Percentiles rank a stretch among this genome's conserved stretches.
phyloP scores from a whole-genome alignment of 1,284 basidiomycete species.

The Ganoderma leucocontextum region DNA sequence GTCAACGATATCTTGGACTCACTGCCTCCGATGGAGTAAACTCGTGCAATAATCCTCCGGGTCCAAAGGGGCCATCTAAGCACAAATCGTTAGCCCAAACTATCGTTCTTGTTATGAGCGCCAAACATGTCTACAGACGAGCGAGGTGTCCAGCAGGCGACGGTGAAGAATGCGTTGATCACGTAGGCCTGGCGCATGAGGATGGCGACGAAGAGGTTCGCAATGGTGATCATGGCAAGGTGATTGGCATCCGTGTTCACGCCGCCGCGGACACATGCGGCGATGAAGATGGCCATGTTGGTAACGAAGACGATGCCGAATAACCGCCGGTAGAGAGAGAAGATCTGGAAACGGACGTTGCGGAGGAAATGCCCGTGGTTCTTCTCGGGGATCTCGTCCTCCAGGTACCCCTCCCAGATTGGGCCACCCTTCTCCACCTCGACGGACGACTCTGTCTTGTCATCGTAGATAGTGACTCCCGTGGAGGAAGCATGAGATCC shows the following conservation, averaged over 20 bases:
- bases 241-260: slow-evolving; percentile 52
- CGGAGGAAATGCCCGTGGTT: slow-evolving; percentile 50
- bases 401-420: slow-evolving; percentile 59
- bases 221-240: slow-evolving; percentile 56
- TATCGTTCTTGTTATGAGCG: neutral
- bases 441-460: slow-evolving; percentile 31
- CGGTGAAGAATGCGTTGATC: slow-evolving; percentile 60
- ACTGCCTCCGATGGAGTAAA: slow-evolving; percentile 63
- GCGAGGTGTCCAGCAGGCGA: slow-evolving; percentile 55
- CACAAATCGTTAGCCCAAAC: neutral
- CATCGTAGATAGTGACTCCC: slow-evolving; percentile 23
- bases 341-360: slow-evolving; percentile 61
- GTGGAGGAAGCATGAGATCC: slow-evolving; percentile 22
- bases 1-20: slow-evolving; percentile 25
- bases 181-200: slow-evolving; percentile 69
- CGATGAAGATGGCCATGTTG: slow-evolving; percentile 61
- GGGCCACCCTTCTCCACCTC: slow-evolving; percentile 39
- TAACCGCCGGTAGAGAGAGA: slow-evolving; percentile 62
- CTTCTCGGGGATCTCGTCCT: slow-evolving; percentile 59
- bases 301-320: slow-evolving; percentile 63
- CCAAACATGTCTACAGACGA: slow-evolving; percentile 46
- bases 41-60: slow-evolving; percentile 57
- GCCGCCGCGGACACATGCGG: slow-evolving; percentile 43
- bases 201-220: slow-evolving; percentile 61
- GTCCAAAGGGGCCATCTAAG: slow-evolving; percentile 61